phyloP scores from a whole-genome alignment of 106 monocot genomes.

The Xerophyta viscosa region DNA sequence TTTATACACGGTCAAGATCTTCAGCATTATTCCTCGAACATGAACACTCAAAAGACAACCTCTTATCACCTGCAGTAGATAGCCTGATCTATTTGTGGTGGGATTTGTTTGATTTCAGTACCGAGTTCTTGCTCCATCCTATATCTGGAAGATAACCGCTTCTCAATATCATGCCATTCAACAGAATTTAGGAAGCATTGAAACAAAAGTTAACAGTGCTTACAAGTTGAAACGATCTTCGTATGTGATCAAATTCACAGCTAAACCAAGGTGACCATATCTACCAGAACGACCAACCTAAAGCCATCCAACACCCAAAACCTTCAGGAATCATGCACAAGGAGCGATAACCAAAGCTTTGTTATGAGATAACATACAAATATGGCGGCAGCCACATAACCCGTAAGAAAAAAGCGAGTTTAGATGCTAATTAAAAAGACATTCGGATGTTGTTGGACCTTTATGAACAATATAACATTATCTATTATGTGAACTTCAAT shows the following conservation, averaged over 20 bases:
- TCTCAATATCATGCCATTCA: not conserved
- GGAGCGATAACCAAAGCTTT: not conserved
- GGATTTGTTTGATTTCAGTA: conserved; percentile 94
- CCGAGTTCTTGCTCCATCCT: conserved; percentile 98
- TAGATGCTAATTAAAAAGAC: too few species aligned
- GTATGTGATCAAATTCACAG: conserved; percentile 38
- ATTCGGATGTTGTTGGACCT: too few species aligned
- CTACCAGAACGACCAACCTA: conserved; percentile 49
- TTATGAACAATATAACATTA: too few species aligned
- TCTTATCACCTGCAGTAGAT: conserved; percentile 75
- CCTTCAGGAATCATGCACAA: too few species aligned
- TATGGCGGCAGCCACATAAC: too few species aligned
- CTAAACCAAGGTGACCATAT: conserved; percentile 46
- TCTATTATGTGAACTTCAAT: too few species aligned
- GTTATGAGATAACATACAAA: too few species aligned
- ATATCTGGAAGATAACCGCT: conserved; percentile 34
- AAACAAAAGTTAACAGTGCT: not conserved
- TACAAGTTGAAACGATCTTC: conserved; percentile 46
- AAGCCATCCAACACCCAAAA: too few species aligned
- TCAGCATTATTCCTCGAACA: conserved; percentile 4
- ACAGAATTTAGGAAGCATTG: not conserved
- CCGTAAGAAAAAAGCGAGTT: too few species aligned
- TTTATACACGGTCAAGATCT: conserved; percentile 20
- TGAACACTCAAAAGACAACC: not conserved
- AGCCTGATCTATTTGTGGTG: conserved; percentile 82